Conservation (phyloP, 345 rosid species). For the Bruguiera parviflora region DNA sequence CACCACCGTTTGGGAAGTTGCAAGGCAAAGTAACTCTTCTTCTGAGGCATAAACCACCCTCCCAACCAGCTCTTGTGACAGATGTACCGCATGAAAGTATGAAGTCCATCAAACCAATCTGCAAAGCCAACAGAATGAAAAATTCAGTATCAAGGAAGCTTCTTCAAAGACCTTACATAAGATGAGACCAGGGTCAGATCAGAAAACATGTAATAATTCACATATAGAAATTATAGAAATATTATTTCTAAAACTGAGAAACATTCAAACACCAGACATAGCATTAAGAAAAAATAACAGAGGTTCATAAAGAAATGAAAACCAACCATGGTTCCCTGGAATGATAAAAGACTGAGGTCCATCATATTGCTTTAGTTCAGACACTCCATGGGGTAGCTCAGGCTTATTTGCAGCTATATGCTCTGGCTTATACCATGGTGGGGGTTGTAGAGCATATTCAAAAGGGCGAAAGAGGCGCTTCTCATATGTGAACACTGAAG, state of each 20-base stretch:
- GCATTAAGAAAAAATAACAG: background rate
- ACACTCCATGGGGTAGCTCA: slow-evolving; percentile 66
- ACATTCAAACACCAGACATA: background rate
- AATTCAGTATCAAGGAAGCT: background rate
- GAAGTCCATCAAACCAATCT: slow-evolving; percentile 99
- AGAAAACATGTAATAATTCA: background rate
- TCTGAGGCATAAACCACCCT: slow-evolving; percentile 99
- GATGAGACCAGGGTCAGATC: background rate
- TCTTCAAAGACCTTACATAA: background rate
- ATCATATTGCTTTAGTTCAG: slow-evolving; percentile 71
- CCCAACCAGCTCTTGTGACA: slow-evolving; percentile 99
- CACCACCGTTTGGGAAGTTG: slow-evolving; percentile 95
- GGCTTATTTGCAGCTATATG: slow-evolving; percentile 84
- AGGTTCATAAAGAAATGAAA: slow-evolving; percentile 21
- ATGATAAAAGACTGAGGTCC: slow-evolving; percentile 94
- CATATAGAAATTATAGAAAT: background rate
- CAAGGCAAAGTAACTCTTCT: slow-evolving; percentile 96
- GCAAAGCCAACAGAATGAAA: slow-evolving; percentile 14
- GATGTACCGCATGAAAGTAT: slow-evolving; percentile 96
- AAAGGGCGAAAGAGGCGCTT: slow-evolving; percentile 87
- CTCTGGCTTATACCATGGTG: slow-evolving; percentile 66
- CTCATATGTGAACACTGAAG: slow-evolving; percentile 85
- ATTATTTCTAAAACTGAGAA: background rate
- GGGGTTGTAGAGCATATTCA: slow-evolving; percentile 97
- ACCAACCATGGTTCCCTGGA: slow-evolving; percentile 98